Percentiles rank a stretch among this genome's conserved stretches.
phyloP scores from a whole-genome alignment of 169 alveolate species.

The Eimeria praecox region DNA sequence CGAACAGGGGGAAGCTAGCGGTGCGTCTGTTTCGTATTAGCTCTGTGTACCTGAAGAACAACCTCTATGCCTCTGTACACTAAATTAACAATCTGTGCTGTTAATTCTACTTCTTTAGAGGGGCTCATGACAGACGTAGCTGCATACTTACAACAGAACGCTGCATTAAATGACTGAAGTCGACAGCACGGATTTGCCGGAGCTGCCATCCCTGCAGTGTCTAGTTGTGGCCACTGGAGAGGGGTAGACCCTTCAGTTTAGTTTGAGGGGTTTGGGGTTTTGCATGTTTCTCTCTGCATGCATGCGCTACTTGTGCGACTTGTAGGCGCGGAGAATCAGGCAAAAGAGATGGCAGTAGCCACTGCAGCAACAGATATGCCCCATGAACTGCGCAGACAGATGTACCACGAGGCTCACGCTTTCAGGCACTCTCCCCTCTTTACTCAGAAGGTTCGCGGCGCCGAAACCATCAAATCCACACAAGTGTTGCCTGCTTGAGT shows the following conservation, averaged over 20 bases:
- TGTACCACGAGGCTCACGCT: conserved; percentile 66
- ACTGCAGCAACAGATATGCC: conserved; percentile 37
- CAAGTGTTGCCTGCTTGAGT: neutral
- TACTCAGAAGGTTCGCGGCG: conserved; percentile 52
- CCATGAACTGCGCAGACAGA: conserved; percentile 62
- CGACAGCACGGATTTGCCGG: neutral
- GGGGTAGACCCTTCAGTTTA: neutral
- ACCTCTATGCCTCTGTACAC: neutral
- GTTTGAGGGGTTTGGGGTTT: neutral
- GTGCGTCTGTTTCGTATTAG: neutral
- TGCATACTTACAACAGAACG: neutral
- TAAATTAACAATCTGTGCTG: too few relatives aligned
- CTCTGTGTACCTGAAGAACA: neutral
- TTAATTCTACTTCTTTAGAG: too few relatives aligned
- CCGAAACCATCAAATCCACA: neutral
- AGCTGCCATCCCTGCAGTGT: neutral
- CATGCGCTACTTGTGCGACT: too few relatives aligned
- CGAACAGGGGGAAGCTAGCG: conserved; percentile 44
- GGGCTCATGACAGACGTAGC: too few relatives aligned
- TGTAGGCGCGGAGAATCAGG: conserved; percentile 7
- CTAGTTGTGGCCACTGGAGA: neutral
- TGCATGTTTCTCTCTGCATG: neutral
- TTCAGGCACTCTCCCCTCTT: conserved; percentile 68
- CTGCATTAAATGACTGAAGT: neutral
- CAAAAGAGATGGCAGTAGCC: conserved; percentile 34